Conservation (phyloP, 1,284 basidiomycete species). For the Coriolopsis trogii region DNA sequence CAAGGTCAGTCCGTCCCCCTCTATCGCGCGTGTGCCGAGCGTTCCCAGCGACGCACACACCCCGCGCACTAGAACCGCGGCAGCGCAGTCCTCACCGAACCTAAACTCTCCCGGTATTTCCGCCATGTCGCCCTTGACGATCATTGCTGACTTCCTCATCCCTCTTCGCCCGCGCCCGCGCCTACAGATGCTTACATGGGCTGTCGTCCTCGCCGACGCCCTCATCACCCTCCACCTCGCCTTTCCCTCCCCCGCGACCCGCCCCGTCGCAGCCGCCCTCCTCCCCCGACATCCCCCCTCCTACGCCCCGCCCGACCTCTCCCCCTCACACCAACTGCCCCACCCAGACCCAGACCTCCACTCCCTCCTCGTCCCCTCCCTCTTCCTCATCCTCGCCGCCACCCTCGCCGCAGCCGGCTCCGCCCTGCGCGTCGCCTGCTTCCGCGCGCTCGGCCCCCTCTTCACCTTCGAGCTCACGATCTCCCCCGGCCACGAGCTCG, state of each 20-base stretch:
- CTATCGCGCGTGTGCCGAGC: not conserved
- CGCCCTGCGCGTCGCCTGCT: slow-evolving; percentile 29
- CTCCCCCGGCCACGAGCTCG: slow-evolving; percentile 29
- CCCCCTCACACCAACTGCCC: not conserved
- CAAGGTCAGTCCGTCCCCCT: slow-evolving; percentile 27
- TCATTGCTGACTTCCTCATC: not conserved
- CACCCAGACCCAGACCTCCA: not conserved
- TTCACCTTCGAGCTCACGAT: slow-evolving; percentile 37
- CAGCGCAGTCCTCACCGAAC: too few species aligned
- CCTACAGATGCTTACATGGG: slow-evolving; percentile 32
- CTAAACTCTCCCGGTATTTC: too few species aligned
- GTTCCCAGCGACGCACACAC: too few species aligned
- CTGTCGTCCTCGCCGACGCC: slow-evolving; percentile 28
- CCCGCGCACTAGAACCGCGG: too few species aligned
- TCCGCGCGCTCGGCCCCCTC: slow-evolving; percentile 30
- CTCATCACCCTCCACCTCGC: slow-evolving; percentile 26
- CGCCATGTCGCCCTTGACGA: too few species aligned
- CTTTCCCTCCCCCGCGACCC: slow-evolving; percentile 22
- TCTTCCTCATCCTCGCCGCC: slow-evolving; percentile 25
- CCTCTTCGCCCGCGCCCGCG: not conserved
- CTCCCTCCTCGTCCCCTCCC: slow-evolving; percentile 13
- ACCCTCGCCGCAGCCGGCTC: slow-evolving; percentile 20
- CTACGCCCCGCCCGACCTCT: not conserved
- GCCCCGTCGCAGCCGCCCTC: slow-evolving; percentile 12
- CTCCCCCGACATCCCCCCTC: slow-evolving; percentile 10